Evolutionary conservation across 805 yeast genomes (phyloP).

Genomic region (Yamadazyma tumulicola): DNA sequence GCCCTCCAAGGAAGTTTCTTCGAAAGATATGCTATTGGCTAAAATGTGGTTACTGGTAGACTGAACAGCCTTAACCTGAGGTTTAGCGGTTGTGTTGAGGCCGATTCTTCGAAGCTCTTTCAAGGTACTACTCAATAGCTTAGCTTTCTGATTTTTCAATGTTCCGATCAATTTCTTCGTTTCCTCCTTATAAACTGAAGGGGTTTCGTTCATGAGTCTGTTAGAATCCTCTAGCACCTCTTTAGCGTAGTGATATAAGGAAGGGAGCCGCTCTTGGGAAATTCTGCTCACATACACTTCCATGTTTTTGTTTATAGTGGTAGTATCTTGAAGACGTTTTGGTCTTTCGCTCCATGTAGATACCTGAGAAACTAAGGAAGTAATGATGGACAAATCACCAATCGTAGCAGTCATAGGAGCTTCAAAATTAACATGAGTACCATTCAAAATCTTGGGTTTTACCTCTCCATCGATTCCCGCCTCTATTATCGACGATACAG

Average conservation of each 20-base stretch:
- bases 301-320: slow-evolving; percentile 56
- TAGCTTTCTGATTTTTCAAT: slow-evolving; percentile 77
- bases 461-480: slow-evolving; percentile 40
- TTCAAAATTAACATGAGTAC: slow-evolving; percentile 8
- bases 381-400: too few species aligned
- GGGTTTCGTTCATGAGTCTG: slow-evolving; percentile 72
- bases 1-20: slow-evolving; percentile 30
- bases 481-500: slow-evolving; percentile 56
- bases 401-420: slow-evolving; percentile 8
- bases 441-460: slow-evolving; percentile 9
- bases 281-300: slow-evolving; percentile 38
- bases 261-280: slow-evolving; percentile 38
- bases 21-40: slow-evolving; percentile 49
- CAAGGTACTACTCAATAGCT: slow-evolving; percentile 70
- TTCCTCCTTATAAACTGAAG: slow-evolving; percentile 64
- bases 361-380: too few species aligned
- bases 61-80: slow-evolving; percentile 63
- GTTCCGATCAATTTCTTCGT: slow-evolving; percentile 64
- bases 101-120: slow-evolving; percentile 77
- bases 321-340: slow-evolving; percentile 48
- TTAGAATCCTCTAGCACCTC: slow-evolving; percentile 57
- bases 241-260: slow-evolving; percentile 51
- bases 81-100: slow-evolving; percentile 58
- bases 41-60: slow-evolving; percentile 61
- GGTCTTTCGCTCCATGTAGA: slow-evolving; percentile 57